These are phyloP conservation scores for Marvania coccoides DNA, from an alignment of 139 green algal genomes.

Conservation along the genomic window DNA sequence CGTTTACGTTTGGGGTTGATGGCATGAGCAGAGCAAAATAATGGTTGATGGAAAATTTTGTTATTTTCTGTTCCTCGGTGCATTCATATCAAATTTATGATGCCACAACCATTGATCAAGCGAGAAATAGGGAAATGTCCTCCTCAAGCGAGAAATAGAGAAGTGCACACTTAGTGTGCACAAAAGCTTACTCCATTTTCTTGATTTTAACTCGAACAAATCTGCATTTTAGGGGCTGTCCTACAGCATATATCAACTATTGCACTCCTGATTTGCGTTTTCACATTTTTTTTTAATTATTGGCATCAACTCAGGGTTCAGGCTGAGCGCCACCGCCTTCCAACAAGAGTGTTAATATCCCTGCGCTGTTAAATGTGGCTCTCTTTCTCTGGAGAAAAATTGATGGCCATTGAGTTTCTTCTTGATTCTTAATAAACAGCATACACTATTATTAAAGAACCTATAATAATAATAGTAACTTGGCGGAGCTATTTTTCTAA, in stretches of 20 bases:
- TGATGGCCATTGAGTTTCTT: neutral
- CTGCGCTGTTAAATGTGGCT: neutral
- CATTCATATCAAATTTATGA: neutral
- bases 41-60: too few relatives aligned
- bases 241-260: neutral
- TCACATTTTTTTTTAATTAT: too few relatives aligned
- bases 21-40: too few relatives aligned
- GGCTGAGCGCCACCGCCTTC: too few relatives aligned
- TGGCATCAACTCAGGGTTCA: too few relatives aligned
- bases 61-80: neutral
- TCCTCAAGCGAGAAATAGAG: too few relatives aligned
- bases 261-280: neutral
- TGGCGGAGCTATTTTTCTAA: too few relatives aligned
- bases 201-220: neutral
- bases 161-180: too few relatives aligned
- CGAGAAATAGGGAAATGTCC: too few relatives aligned
- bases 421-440: neutral
- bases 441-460: too few relatives aligned
- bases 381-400: neutral
- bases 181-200: neutral
- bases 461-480: too few relatives aligned
- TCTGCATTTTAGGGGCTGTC: neutral
- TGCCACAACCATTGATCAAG: neutral
- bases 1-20: too few relatives aligned
- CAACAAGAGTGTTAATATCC: neutral